phyloP scores from a whole-genome alignment of 2,329 filamentous ascomycete genomes.

The Microsporum audouinii region DNA sequence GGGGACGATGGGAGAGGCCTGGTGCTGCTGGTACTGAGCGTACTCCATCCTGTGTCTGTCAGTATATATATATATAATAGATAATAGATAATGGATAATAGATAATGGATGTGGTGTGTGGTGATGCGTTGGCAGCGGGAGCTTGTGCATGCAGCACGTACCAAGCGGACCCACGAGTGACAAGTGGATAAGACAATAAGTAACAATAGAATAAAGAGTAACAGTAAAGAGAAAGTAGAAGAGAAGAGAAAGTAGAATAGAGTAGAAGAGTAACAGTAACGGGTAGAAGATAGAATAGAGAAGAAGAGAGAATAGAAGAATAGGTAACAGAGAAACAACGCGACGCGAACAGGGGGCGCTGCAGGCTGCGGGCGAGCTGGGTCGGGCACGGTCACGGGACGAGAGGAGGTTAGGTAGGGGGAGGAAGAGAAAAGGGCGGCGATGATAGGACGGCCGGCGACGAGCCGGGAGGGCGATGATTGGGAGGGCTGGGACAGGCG shows the following conservation, averaged over 20 bases:
- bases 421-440: not conserved
- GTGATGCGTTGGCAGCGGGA: slow-evolving; percentile 13
- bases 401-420: not conserved
- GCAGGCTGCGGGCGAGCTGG: slow-evolving; percentile 1
- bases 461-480: no score
- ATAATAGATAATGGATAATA: no score
- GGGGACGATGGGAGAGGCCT: slow-evolving; percentile 69
- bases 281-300: not conserved
- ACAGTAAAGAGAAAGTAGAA: not conserved
- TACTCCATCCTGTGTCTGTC: not conserved
- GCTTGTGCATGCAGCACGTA: slow-evolving; percentile 1
- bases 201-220: not conserved
- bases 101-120: not conserved
- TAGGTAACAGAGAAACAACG: not conserved
- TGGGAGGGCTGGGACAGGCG: not conserved
- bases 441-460: no score
- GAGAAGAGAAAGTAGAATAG: not conserved
- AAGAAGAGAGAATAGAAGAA: not conserved
- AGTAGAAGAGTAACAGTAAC: not conserved
- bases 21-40: slow-evolving; percentile 30
- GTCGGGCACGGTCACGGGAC: slow-evolving; percentile 9
- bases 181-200: not conserved
- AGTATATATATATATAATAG: not conserved
- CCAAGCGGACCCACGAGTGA: not conserved
- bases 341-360: not conserved